Base-by-base conservation (phyloP, 129 eudicot species). In the Pulicaria dysenterica region DNA sequence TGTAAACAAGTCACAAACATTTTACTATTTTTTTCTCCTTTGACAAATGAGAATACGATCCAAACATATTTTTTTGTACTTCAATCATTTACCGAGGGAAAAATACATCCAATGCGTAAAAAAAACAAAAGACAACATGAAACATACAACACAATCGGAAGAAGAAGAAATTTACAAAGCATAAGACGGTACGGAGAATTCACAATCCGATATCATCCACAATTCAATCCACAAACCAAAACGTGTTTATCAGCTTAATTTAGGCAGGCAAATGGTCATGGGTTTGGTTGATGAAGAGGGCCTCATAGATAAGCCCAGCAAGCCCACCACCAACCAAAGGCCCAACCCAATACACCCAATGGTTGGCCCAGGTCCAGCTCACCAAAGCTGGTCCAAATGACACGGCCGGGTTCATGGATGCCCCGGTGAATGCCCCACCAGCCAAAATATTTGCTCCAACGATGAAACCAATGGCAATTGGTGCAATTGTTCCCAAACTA, bases 381-480 rank as follows among this genome's bases (percentile, higher is more conserved):
- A 83, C 87, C 71, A 86, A 63, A 53, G 91, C 85, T 2, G 91
- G 91, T 12, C 91, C 91, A 46, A 86, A 86, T 2, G 87, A 47
- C 6, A 83, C 87, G 1, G 85, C 88, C 0, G 91, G 91, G 85
- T 86, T 86, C 91, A 83, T 86, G 48, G 91, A 80, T 31, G 85
- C 91, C 31, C 91, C 91, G 39, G 81, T 80, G 62, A 86, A 86
- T 15, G 91, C 85, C 4, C 91, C 91, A 41, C 91, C 91, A 15
- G 83, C 91, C 64, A 86, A 70, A 59, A 86, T 83, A 13, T 86
- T 86, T 38, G 91, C 91, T 34, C 91, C 91, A 56, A 86, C 91
- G 8, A 86, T 80, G 69, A 86, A 80, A 64, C 83, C 91, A 31
- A 80, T 83, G 0, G 87, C 87, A 53, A 86, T 72, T 3, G 91